Evolutionary conservation across 805 yeast species (phyloP).

Genomic region (Jamesozyma piceae): DNA sequence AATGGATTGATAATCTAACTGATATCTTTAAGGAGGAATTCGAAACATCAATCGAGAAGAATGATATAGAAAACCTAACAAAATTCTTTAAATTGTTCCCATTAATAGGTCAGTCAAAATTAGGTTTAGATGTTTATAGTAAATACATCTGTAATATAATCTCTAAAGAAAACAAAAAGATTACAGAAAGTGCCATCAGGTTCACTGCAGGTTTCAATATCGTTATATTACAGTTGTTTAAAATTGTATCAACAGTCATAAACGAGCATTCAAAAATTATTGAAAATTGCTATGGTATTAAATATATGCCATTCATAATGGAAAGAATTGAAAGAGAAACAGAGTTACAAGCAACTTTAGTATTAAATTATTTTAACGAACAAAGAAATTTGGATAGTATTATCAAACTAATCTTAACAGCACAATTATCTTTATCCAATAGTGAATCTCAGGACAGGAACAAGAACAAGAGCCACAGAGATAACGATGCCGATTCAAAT

Average conservation of each 20-base stretch:
- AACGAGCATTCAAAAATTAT: constrained; percentile 81
- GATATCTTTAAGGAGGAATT: constrained; percentile 53
- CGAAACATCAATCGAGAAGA: constrained; percentile 53
- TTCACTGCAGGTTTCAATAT: constrained; percentile 14
- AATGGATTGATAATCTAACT: constrained; percentile 53
- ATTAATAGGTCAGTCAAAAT: constrained; percentile 57
- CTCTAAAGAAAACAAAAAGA: constrained; percentile 62
- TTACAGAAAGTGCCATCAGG: constrained; percentile 47
- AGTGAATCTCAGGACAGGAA: constrained; percentile 2
- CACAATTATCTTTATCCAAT: constrained; percentile 9
- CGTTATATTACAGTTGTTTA: constrained; percentile 61
- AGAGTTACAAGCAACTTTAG: constrained; percentile 85
- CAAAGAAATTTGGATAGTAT: constrained; percentile 43
- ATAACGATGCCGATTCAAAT: not conserved
- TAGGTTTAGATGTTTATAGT: constrained; percentile 75
- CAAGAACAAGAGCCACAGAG: not conserved
- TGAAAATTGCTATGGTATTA: constrained; percentile 55
- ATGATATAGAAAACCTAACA: constrained; percentile 63
- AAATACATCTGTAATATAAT: constrained; percentile 79
- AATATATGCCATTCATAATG: constrained; percentile 57
- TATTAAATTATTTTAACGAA: constrained; percentile 32
- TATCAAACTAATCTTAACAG: constrained; percentile 34
- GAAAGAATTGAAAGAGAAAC: constrained; percentile 74
- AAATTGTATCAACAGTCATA: constrained; percentile 73
- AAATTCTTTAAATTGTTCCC: constrained; percentile 83